A percentile compares a stretch with the other conserved stretches of the same genome.
Evolutionary conservation across 805 yeast species (phyloP).

Genomic region (Dipodascopsis uninucleata): DNA sequence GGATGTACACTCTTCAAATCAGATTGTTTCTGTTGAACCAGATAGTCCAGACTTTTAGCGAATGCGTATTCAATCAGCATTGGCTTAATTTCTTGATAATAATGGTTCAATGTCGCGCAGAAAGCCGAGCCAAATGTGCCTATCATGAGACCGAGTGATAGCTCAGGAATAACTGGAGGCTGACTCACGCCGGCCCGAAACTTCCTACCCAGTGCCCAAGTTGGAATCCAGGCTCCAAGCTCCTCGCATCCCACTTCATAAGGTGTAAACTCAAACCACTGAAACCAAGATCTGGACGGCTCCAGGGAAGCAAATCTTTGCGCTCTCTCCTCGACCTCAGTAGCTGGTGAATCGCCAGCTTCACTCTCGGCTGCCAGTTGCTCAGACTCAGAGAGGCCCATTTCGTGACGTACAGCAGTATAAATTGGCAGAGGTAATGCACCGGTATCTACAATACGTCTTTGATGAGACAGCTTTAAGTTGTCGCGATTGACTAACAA

Average conservation of each 20-base stretch:
- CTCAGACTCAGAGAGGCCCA: slow-evolving; percentile 20
- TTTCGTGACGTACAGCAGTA: slow-evolving; percentile 30
- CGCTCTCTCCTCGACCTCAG: not conserved
- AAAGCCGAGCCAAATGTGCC: slow-evolving; percentile 32
- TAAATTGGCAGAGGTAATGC: slow-evolving; percentile 30
- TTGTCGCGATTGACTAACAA: slow-evolving; percentile 14
- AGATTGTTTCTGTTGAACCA: slow-evolving; percentile 23
- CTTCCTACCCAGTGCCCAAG: slow-evolving; percentile 29
- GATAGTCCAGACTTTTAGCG: slow-evolving; percentile 14
- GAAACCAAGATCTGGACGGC: slow-evolving; percentile 21
- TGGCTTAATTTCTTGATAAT: slow-evolving; percentile 28
- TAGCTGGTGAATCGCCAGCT: not conserved
- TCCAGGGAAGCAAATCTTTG: slow-evolving; percentile 3
- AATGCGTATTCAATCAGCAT: slow-evolving; percentile 15
- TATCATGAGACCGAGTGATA: slow-evolving; percentile 22
- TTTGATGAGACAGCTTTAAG: slow-evolving; percentile 28
- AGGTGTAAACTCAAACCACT: slow-evolving; percentile 32
- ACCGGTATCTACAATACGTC: slow-evolving; percentile 25
- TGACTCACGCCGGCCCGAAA: slow-evolving; percentile 23
- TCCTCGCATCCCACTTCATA: slow-evolving; percentile 32
- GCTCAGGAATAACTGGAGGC: slow-evolving; percentile 24
- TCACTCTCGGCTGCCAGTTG: slow-evolving; percentile 10
- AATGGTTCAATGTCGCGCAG: slow-evolving; percentile 30
- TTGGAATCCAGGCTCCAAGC: slow-evolving; percentile 30
- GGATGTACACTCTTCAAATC: slow-evolving; percentile 29